These are phyloP conservation scores for Apostasia ramifera DNA, from an alignment of 106 monocot species.

Conservation along the genomic window DNA sequence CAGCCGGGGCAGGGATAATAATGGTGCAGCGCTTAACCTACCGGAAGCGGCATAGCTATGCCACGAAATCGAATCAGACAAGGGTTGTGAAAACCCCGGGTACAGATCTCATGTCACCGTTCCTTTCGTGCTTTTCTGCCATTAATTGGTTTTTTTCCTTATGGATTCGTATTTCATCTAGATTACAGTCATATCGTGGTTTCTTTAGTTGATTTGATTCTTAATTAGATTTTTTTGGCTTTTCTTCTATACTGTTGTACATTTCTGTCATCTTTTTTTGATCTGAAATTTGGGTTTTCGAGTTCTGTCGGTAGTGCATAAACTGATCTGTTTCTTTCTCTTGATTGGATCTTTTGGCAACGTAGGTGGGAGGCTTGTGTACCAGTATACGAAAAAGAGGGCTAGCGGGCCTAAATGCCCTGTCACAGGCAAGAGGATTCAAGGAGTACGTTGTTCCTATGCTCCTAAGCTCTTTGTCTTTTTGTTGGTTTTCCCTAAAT, in stretches of 20 bases:
- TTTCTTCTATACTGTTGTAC: neutral
- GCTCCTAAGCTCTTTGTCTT: neutral
- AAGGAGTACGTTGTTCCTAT: slow-evolving; percentile 36
- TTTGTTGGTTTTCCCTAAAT: neutral
- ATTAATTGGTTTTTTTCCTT: neutral
- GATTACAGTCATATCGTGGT: neutral
- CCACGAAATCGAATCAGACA: slow-evolving; percentile 59
- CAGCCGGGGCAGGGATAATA: neutral
- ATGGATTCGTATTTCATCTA: too few species aligned
- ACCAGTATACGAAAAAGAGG: slow-evolving; percentile 63
- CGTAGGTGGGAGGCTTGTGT: slow-evolving; percentile 65
- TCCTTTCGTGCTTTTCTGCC: neutral
- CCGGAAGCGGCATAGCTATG: slow-evolving; percentile 60
- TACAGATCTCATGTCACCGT: slow-evolving; percentile 6
- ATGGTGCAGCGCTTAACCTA: slow-evolving; percentile 64
- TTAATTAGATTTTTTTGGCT: neutral
- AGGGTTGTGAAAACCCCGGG: slow-evolving; percentile 73
- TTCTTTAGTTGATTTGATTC: neutral
- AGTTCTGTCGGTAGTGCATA: too few species aligned
- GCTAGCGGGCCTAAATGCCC: slow-evolving; percentile 72
- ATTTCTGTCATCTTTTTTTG: neutral
- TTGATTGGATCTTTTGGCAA: neutral
- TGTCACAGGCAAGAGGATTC: slow-evolving; percentile 71
- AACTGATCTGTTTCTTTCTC: too few species aligned
- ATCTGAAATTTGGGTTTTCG: neutral